phyloP scores from a whole-genome alignment of 106 monocot genomes.

The Ottelia alismoides region DNA sequence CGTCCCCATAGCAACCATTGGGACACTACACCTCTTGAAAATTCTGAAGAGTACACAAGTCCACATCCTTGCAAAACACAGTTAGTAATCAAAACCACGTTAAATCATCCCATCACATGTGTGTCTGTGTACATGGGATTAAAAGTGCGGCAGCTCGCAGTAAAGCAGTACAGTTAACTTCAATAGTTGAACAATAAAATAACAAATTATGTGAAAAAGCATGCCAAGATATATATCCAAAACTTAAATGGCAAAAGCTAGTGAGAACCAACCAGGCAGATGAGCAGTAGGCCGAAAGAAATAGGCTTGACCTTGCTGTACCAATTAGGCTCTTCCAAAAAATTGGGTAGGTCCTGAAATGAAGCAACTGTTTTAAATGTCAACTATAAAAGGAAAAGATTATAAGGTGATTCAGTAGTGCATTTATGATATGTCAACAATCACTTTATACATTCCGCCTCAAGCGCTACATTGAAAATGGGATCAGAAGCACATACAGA shows the following conservation, averaged over 20 bases:
- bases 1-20: conserved; percentile 68
- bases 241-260: no score
- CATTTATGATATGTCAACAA: no score
- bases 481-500: not conserved
- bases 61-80: conserved; percentile 57
- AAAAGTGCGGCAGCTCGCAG: no score
- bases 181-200: no score
- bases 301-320: conserved; percentile 85
- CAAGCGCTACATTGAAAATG: no score
- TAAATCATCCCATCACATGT: no score
- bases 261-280: conserved; percentile 77
- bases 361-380: not conserved
- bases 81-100: not conserved
- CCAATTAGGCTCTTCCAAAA: conserved; percentile 79
- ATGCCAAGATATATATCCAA: no score
- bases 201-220: no score
- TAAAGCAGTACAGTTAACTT: no score
- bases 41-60: conserved; percentile 78
- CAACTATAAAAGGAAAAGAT: not conserved
- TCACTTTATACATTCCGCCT: no score
- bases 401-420: no score
- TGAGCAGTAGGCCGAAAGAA: conserved; percentile 84
- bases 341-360: conserved; percentile 68
- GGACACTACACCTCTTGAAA: conserved; percentile 60
- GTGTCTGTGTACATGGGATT: no score